Conservation (phyloP, 495 filamentous ascomycete genomes). For the Massariosphaeria phaeospora region DNA sequence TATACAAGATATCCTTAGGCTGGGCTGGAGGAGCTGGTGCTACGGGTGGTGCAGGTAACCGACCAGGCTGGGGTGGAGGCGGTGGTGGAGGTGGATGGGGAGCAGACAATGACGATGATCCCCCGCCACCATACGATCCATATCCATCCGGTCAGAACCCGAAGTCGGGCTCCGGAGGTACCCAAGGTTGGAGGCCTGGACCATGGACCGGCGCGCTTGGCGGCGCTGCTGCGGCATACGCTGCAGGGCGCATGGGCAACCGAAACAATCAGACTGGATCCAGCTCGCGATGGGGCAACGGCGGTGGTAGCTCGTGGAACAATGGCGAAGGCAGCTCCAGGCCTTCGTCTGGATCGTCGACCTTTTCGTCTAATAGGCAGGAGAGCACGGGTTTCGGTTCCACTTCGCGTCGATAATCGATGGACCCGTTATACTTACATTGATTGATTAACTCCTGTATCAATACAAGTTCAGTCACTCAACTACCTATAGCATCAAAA, state of each 20-base stretch:
- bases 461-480: too few species aligned
- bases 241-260: constrained; percentile 51
- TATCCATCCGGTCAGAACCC: constrained; percentile 32
- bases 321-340: constrained; percentile 40
- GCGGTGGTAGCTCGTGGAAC: constrained; percentile 39
- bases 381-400: constrained; percentile 89
- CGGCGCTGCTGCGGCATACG: constrained; percentile 67
- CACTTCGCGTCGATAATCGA: constrained; percentile 69
- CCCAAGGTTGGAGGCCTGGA: constrained; percentile 68
- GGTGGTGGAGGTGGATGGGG: constrained; percentile 47
- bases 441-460: constrained; percentile 43
- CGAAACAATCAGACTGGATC: constrained; percentile 8
- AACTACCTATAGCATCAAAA: too few species aligned
- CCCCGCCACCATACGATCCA: constrained; percentile 58
- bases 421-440: too few species aligned
- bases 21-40: neutral
- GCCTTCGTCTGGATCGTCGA: constrained; percentile 41
- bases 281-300: constrained; percentile 35
- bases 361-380: constrained; percentile 53
- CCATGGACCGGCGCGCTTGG: constrained; percentile 78
- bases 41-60: constrained; percentile 23
- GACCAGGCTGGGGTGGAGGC: constrained; percentile 46
- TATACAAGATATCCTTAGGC: constrained; percentile 44
- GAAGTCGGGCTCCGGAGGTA: constrained; percentile 27
- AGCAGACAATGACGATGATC: constrained; percentile 46